A percentile compares a stretch with the other conserved stretches of the same genome.
phyloP scores from a whole-genome alignment of 257 asterid genomes.

The Paulownia fortunei region DNA sequence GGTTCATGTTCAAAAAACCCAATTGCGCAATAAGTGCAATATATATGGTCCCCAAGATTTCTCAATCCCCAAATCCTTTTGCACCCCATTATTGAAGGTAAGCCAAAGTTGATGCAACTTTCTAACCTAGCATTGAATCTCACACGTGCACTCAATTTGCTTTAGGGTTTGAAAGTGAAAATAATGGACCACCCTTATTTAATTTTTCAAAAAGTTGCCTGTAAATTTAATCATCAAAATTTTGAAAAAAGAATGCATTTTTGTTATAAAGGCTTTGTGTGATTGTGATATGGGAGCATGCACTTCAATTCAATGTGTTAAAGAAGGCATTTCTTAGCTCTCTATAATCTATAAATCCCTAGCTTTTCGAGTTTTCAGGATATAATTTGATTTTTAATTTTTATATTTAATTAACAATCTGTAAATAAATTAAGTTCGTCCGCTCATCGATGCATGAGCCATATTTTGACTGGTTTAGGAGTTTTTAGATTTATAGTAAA shows the following conservation, averaged over 20 bases:
- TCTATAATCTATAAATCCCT: background rate
- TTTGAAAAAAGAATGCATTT: background rate
- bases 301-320: background rate
- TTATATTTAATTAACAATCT: too few species aligned
- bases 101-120: slow-evolving; percentile 31
- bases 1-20: slow-evolving; percentile 28
- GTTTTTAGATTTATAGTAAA: too few species aligned
- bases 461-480: background rate
- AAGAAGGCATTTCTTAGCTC: too few species aligned
- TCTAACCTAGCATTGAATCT: slow-evolving; percentile 36
- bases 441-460: too few species aligned
- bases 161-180: slow-evolving; percentile 38
- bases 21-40: slow-evolving; percentile 23
- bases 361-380: too few species aligned
- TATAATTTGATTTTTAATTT: too few species aligned
- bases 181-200: slow-evolving; percentile 36
- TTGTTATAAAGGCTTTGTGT: background rate
- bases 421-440: too few species aligned
- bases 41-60: slow-evolving; percentile 39
- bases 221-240: slow-evolving; percentile 37
- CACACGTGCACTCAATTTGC: slow-evolving; percentile 42
- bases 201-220: slow-evolving; percentile 28
- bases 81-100: slow-evolving; percentile 32
- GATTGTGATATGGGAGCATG: slow-evolving; percentile 11
- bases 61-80: slow-evolving; percentile 32